Conservation (phyloP, 352 stramenopile species). For the Blastocystis sp. region DNA sequence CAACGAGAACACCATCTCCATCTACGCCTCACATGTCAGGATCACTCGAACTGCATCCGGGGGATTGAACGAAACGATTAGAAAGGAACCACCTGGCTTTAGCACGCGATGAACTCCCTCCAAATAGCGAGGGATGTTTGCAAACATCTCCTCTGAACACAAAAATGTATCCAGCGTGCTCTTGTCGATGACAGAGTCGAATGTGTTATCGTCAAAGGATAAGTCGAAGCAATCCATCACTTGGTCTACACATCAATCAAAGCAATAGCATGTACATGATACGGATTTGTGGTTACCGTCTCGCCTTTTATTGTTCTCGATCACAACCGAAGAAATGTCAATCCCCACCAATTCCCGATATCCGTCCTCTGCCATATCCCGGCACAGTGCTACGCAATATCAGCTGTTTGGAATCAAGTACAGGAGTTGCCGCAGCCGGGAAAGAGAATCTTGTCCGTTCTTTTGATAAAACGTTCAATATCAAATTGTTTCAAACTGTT, state of each 20-base stretch:
- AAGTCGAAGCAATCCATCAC: conserved; percentile 59
- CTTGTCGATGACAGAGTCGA: conserved; percentile 55
- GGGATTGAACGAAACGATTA: conserved; percentile 43
- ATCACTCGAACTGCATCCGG: not conserved
- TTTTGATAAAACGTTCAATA: conserved; percentile 55
- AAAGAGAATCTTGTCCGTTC: conserved; percentile 39
- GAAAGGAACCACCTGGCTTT: not conserved
- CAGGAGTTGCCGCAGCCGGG: conserved; percentile 36
- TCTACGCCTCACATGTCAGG: not conserved
- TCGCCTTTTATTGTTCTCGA: conserved; percentile 1
- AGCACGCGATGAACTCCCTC: conserved; percentile 24
- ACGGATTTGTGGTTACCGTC: not conserved
- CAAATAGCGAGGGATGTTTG: conserved; percentile 54
- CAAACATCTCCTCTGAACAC: conserved; percentile 33
- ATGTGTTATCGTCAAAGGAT: not conserved
- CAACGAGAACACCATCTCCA: conserved; percentile 23
- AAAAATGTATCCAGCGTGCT: conserved; percentile 61
- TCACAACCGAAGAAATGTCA: conserved; percentile 62
- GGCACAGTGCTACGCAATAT: not conserved
- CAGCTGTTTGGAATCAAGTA: not conserved
- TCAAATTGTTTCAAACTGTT: conserved; percentile 29
- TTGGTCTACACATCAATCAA: not conserved
- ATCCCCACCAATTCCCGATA: conserved; percentile 43
- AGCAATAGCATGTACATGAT: conserved; percentile 4
- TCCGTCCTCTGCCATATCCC: conserved; percentile 52